These are phyloP conservation scores for Fraxinus ornus DNA, from an alignment of 305 asterid genomes.

Conservation along the genomic window DNA sequence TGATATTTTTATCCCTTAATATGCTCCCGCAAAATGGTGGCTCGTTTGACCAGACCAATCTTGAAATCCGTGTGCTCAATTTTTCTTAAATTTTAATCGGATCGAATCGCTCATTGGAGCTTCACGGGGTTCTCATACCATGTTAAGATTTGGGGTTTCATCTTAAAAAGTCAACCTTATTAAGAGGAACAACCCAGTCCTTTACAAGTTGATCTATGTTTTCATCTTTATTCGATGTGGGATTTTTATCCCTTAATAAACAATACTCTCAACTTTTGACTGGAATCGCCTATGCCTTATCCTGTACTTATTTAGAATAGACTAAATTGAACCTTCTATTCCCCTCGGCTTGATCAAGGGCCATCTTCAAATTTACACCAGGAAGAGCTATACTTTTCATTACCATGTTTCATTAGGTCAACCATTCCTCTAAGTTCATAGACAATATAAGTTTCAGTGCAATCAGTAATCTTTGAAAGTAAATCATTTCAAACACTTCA, in stretches of 20 bases:
- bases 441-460: neutral
- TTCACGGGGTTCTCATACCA: too few species aligned
- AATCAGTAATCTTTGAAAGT: neutral
- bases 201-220: too few species aligned
- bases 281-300: neutral
- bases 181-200: too few species aligned
- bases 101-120: too few species aligned
- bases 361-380: neutral
- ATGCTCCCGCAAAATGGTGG: too few species aligned
- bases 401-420: neutral
- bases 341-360: neutral
- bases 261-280: neutral
- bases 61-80: too few species aligned
- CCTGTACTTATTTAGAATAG: neutral
- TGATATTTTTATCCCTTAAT: too few species aligned
- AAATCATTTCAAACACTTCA: neutral
- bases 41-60: too few species aligned
- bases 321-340: neutral
- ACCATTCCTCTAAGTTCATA: neutral
- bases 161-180: too few species aligned
- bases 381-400: neutral
- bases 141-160: too few species aligned
- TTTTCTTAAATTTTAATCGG: too few species aligned
- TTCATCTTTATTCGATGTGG: too few species aligned
- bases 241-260: neutral